A percentile compares a stretch with the other conserved stretches of the same genome.
Conservation (phyloP, 1,284 basidiomycete species). For the Ceratobasidium papillatum region DNA sequence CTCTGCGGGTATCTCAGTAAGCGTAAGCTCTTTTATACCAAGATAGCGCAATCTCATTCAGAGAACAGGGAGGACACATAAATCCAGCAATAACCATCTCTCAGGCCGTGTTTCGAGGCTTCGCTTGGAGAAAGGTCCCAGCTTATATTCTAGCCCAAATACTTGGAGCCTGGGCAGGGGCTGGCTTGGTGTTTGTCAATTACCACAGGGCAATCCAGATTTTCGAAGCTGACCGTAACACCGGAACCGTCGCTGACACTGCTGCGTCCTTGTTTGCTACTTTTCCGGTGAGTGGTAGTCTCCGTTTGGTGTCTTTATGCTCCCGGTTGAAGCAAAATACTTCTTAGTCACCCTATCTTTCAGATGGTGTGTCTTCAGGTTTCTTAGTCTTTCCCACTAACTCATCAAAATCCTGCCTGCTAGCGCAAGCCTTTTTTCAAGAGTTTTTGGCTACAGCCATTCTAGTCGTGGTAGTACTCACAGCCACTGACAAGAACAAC, state of each 20-base stretch:
- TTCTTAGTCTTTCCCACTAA: no score
- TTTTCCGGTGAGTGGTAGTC: conserved; percentile 62
- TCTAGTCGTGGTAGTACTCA: background rate
- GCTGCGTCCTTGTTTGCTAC: conserved; percentile 67
- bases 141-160: conserved; percentile 74
- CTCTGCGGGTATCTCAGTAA: conserved; percentile 64
- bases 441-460: background rate
- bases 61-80: conserved; percentile 69
- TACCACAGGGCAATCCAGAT: conserved; percentile 75
- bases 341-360: background rate
- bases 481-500: conserved; percentile 1
- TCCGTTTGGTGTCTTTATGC: background rate
- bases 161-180: conserved; percentile 72
- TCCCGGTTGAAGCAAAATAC: background rate
- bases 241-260: conserved; percentile 68
- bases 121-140: conserved; percentile 77
- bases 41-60: background rate
- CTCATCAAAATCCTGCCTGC: background rate
- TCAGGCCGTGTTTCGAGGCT: conserved; percentile 71
- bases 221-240: conserved; percentile 65
- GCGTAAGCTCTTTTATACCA: background rate
- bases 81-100: conserved; percentile 79
- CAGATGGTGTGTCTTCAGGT: background rate
- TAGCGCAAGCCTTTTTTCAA: background rate
- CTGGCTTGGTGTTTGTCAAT: conserved; percentile 73